phyloP scores from a whole-genome alignment of 202 grass and related monocot genomes.

The Dendrocalamus latiflorus region DNA sequence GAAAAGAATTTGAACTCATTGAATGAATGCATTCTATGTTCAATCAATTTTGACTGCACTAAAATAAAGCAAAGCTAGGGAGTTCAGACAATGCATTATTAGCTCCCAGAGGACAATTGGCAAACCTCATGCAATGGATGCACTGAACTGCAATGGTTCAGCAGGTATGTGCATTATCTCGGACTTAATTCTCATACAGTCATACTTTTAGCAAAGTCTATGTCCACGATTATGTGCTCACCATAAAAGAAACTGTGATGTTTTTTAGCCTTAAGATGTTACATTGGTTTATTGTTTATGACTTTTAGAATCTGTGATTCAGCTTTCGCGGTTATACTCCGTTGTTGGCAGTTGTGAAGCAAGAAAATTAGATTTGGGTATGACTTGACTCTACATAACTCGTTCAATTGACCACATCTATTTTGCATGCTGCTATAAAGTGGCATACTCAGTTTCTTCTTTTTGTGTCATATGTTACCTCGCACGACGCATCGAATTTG shows the following conservation, averaged over 20 bases:
- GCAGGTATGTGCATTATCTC: conserved; percentile 2
- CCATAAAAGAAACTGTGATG: not conserved
- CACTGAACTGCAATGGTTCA: not conserved
- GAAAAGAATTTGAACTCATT: conserved; percentile 15
- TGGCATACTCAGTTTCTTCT: not conserved
- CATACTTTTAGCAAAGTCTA: not conserved
- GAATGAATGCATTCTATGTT: conserved; percentile 1
- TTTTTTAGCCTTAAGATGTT: not conserved
- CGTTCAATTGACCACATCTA: not conserved
- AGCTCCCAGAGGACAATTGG: not conserved
- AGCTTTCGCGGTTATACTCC: not conserved
- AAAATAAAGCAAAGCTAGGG: not conserved
- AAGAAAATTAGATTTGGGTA: conserved; percentile 2
- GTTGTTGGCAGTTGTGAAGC: not conserved
- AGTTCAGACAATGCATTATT: not conserved
- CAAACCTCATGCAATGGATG: not conserved
- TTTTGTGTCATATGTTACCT: not conserved
- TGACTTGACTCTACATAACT: conserved; percentile 4
- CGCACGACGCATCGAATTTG: not conserved
- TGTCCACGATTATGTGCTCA: not conserved
- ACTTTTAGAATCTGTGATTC: not conserved
- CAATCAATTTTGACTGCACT: not conserved
- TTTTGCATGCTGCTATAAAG: not conserved
- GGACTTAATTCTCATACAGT: not conserved
- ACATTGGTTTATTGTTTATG: not conserved